These are phyloP conservation scores for Aspergillus tubingensis DNA, from an alignment of 2,329 filamentous ascomycete species.

Conservation along the genomic window DNA sequence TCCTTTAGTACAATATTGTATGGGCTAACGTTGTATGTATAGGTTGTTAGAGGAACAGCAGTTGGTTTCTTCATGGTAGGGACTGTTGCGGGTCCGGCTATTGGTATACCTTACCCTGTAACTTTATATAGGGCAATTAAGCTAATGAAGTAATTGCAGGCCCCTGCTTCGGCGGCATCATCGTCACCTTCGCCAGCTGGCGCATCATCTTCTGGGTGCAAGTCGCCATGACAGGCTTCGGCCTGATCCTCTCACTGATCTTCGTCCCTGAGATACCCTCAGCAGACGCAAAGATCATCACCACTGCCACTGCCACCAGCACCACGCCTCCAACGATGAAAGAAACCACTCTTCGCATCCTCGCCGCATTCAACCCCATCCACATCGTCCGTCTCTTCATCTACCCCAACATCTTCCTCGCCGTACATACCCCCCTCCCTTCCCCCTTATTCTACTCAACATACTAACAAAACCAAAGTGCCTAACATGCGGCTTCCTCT, in stretches of 20 bases:
- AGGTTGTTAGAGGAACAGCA: constrained; percentile 46
- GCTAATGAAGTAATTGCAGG: too few relatives aligned
- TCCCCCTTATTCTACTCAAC: constrained; percentile 38
- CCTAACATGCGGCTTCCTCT: constrained; percentile 48
- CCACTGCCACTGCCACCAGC: background rate
- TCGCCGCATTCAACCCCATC: constrained; percentile 61
- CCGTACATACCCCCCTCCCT: constrained; percentile 48
- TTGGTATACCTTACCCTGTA: constrained; percentile 31
- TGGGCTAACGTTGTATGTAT: background rate
- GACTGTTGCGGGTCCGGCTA: constrained; percentile 45
- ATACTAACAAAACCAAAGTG: too few relatives aligned
- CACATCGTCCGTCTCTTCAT: constrained; percentile 62
- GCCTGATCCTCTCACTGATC: constrained; percentile 61
- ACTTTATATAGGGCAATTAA: too few relatives aligned
- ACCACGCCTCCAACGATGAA: constrained; percentile 14
- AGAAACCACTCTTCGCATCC: constrained; percentile 43
- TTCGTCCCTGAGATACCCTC: constrained; percentile 69
- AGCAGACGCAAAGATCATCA: constrained; percentile 42
- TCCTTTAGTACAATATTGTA: background rate
- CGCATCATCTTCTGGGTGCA: constrained; percentile 78
- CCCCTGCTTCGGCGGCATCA: constrained; percentile 70
- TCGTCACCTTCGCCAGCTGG: constrained; percentile 75
- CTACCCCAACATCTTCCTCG: constrained; percentile 68
- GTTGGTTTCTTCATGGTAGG: constrained; percentile 49
- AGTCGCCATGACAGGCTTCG: constrained; percentile 65